Conservation (phyloP, 495 filamentous ascomycete species). For the Xylaria sp. region DNA sequence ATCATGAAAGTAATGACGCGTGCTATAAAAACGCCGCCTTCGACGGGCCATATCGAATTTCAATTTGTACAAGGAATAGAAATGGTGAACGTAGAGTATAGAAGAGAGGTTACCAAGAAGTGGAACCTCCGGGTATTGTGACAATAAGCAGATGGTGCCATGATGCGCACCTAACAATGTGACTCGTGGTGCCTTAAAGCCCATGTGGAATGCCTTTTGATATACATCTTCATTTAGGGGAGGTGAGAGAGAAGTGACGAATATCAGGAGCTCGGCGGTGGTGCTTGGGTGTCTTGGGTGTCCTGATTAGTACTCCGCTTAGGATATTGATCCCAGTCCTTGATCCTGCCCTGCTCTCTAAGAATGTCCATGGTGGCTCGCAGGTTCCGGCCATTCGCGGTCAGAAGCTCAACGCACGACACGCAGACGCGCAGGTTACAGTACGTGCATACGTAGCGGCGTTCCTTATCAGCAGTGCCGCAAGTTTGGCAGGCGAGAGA, state of each 20-base stretch:
- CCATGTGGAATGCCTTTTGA: neutral
- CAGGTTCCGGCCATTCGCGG: conserved; percentile 32
- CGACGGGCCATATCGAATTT: neutral
- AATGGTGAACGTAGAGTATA: neutral
- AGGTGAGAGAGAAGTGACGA: neutral
- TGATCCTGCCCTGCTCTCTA: conserved; percentile 6
- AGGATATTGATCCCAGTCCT: conserved; percentile 18
- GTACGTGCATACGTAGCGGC: conserved; percentile 34
- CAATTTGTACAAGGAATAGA: conserved; percentile 25
- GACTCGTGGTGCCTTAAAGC: neutral
- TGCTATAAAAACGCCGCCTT: neutral
- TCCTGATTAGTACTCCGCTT: neutral
- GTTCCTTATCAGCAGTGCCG: conserved; percentile 30
- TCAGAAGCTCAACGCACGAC: conserved; percentile 34
- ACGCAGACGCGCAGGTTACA: conserved; percentile 40
- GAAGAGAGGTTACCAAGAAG: neutral
- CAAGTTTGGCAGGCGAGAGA: conserved; percentile 41
- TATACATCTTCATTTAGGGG: neutral
- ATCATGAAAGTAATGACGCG: conserved; percentile 2
- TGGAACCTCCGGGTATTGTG: neutral
- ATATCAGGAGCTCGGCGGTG: neutral
- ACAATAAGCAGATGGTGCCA: neutral
- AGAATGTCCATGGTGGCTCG: conserved; percentile 27
- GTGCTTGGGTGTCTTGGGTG: neutral
- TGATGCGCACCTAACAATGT: neutral